Base-by-base conservation (phyloP, 148 eudicot genomes). In the Rhododendron simsii region DNA sequence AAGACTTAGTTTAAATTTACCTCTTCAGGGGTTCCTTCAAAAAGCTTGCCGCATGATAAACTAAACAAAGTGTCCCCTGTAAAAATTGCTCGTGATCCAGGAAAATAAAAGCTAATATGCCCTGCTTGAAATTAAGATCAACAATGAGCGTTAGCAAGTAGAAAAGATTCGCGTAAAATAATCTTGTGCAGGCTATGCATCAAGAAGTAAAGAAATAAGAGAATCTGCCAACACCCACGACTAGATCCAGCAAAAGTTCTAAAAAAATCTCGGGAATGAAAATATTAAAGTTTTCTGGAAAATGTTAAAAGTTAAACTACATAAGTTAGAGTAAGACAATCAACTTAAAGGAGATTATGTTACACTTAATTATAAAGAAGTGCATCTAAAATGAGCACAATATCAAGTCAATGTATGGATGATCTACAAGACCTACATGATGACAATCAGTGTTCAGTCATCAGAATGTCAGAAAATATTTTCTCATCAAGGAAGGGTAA, bases 31-130 rank as follows among this genome's bases (percentile, higher is more conserved):
- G 95, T 92, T 91, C 98, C 98, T 89, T 95, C 98, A 88, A 95
- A 95, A 71, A 94, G 95, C 90, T 92, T 95, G 77, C 98, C 98
- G 80, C 98, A 95, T 87, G 98, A 95, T 84, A 95, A 90, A 88
- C 98, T 94, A 87, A 95, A 95, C 71, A 95, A 84, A 50, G 98
- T 94, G 91, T 95, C 98, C 83, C 98, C 98, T 0, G 98, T 95
- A 81, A 95, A 95, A 88, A 95, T 92, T 63, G 94, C 89, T 80
- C 88, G 89, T 80, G 96, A 91, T 84, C 91, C 93, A 26, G 98
- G 98, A 89, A 95, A 95, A 85, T 94, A 92, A 89, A 94, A 95
- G 90, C 97, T 93, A 78, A 94, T 93, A 83, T 95, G 98, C 48
- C 98, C 98, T 95, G 94, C 87, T 75, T 81, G 41, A 67, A 65